These are phyloP conservation scores for Neoboletus brunneissimus DNA, from an alignment of 768 basidiomycete genomes.

Conservation along the genomic window DNA sequence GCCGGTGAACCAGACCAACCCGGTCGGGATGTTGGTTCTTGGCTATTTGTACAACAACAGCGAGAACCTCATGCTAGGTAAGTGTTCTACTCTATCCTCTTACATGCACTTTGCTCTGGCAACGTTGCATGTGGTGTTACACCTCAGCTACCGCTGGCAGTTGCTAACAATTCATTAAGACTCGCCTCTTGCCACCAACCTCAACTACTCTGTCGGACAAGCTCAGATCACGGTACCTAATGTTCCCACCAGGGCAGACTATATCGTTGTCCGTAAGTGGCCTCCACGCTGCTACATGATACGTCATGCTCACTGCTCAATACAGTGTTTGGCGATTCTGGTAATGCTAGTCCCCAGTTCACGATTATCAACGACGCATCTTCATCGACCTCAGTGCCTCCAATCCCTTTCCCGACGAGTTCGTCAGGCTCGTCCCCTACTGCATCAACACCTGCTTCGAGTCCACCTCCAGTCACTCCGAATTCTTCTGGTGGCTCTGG, in stretches of 20 bases:
- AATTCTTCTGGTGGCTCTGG: not conserved
- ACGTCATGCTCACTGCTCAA: not conserved
- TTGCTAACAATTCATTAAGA: conserved; percentile 20
- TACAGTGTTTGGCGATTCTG: conserved; percentile 41
- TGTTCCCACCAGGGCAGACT: conserved; percentile 31
- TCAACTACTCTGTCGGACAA: conserved; percentile 32
- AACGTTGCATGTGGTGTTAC: not conserved
- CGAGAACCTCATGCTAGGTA: conserved; percentile 33
- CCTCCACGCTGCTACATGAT: no score
- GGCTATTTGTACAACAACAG: conserved; percentile 25
- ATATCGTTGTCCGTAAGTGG: conserved; percentile 39
- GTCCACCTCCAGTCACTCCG: not conserved
- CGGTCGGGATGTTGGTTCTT: conserved; percentile 31
- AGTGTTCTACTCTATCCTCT: conserved; percentile 8
- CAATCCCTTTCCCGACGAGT: conserved; percentile 6
- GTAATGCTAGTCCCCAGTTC: conserved; percentile 39
- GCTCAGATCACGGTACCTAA: conserved; percentile 35
- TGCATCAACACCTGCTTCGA: not conserved
- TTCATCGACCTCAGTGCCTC: conserved; percentile 27
- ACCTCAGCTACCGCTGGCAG: not conserved
- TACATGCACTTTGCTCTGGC: not conserved
- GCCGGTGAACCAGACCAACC: conserved; percentile 30
- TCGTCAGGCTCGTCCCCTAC: conserved; percentile 1
- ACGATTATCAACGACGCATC: conserved; percentile 57
- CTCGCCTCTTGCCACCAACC: conserved; percentile 35